Percentiles rank a stretch among this genome's conserved stretches.
Evolutionary conservation across 179 eudicot species (phyloP).

Genomic region (Vitellaria paradoxa): DNA sequence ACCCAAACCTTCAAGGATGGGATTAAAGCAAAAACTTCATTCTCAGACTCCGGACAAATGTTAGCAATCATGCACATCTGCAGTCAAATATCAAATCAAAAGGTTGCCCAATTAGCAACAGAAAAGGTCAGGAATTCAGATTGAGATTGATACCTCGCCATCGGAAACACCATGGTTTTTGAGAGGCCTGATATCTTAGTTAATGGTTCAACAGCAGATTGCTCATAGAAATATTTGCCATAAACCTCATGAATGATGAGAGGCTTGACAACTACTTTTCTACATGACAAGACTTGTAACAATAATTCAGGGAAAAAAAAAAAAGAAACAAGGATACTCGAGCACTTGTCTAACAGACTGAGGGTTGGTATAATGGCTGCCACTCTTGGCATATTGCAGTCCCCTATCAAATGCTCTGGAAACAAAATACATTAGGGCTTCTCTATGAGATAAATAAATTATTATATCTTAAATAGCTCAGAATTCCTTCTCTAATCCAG

Average conservation of each 20-base stretch:
- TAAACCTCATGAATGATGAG: not conserved
- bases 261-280: not conserved
- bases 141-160: slow-evolving; percentile 51
- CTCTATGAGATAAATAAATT: not conserved
- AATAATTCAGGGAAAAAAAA: not conserved
- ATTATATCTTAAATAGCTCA: not conserved
- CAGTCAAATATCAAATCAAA: slow-evolving; percentile 14
- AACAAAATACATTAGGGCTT: slow-evolving; percentile 20
- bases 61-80: slow-evolving; percentile 88
- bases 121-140: slow-evolving; percentile 13
- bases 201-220: slow-evolving; percentile 36
- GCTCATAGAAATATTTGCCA: not conserved
- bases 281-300: not conserved
- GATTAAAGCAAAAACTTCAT: slow-evolving; percentile 70
- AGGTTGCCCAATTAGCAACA: not conserved
- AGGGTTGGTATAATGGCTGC: slow-evolving; percentile 47
- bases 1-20: slow-evolving; percentile 73
- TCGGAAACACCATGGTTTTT: slow-evolving; percentile 71
- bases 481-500: not conserved
- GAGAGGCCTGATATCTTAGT: slow-evolving; percentile 57
- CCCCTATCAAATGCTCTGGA: slow-evolving; percentile 81
- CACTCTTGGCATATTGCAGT: slow-evolving; percentile 60
- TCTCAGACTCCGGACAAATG: slow-evolving; percentile 56
- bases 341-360: slow-evolving; percentile 56
- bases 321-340: slow-evolving; percentile 63